phyloP scores from a whole-genome alignment of 2,329 filamentous ascomycete genomes.

The Massarina eburnea region DNA sequence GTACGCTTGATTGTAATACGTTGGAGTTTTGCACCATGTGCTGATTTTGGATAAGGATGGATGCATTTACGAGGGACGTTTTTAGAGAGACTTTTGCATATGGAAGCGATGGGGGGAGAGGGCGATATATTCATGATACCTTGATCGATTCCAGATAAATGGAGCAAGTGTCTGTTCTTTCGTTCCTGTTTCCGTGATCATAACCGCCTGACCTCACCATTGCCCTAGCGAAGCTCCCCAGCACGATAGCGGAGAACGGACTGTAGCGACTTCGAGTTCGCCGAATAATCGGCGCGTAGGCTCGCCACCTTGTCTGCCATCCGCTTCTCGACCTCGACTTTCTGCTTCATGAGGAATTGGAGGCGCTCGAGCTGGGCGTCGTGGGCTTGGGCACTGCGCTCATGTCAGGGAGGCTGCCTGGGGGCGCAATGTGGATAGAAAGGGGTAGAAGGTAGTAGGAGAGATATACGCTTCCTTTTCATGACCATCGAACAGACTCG shows the following conservation, averaged over 20 bases:
- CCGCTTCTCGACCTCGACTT: slow-evolving; percentile 25
- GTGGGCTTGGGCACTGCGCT: slow-evolving; percentile 21
- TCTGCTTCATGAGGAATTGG: slow-evolving; percentile 22
- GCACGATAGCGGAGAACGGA: slow-evolving; percentile 20
- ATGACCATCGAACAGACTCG: slow-evolving; percentile 24
- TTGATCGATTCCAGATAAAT: too few relatives aligned
- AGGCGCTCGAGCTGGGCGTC: slow-evolving; percentile 27
- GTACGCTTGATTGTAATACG: not conserved
- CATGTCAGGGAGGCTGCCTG: not conserved
- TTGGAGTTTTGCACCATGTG: too few relatives aligned
- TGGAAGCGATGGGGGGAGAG: too few relatives aligned
- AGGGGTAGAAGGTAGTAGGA: not conserved
- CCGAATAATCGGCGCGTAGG: slow-evolving; percentile 20
- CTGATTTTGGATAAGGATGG: too few relatives aligned
- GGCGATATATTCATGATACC: too few relatives aligned
- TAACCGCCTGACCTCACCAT: not conserved
- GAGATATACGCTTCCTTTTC: slow-evolving; percentile 24
- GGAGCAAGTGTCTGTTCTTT: too few relatives aligned
- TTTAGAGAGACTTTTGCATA: too few relatives aligned
- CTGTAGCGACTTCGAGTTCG: slow-evolving; percentile 25
- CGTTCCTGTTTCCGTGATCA: too few relatives aligned
- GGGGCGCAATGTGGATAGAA: not conserved
- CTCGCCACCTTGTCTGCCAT: slow-evolving; percentile 21
- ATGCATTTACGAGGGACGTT: too few relatives aligned
- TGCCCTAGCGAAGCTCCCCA: slow-evolving; percentile 21